A percentile compares a stretch with the other conserved stretches of the same genome.
Conservation (phyloP, 176 grass and related monocot genomes). For the Avena atlantica region DNA sequence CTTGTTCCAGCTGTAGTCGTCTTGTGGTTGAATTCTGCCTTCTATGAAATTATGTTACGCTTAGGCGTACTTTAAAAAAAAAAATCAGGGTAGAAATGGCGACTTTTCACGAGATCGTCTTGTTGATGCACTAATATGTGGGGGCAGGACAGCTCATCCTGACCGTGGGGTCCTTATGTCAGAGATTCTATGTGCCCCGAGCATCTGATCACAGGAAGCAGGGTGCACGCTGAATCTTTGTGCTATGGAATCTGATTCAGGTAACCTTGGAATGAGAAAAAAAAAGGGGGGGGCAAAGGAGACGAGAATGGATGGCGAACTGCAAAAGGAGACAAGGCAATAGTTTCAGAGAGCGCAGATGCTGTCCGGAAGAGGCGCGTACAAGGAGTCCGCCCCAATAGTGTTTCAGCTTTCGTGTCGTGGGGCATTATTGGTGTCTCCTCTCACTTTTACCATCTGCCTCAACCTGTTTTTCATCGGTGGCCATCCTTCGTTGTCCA, state of each 20-base stretch:
- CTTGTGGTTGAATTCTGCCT: too few species aligned
- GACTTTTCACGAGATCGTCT: not conserved
- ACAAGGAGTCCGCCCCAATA: slow-evolving; percentile 17
- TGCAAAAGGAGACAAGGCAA: not conserved
- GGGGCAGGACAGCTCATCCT: too few species aligned
- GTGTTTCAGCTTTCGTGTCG: slow-evolving; percentile 3
- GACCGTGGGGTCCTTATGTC: not conserved
- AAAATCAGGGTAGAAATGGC: not conserved
- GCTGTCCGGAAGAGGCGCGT: slow-evolving; percentile 23
- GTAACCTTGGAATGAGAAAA: not conserved
- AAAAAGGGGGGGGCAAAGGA: not conserved
- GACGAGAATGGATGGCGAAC: not conserved
- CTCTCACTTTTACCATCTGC: not conserved
- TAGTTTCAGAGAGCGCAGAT: not conserved
- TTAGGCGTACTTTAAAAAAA: too few species aligned
- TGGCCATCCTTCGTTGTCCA: not conserved
- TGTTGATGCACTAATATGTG: not conserved
- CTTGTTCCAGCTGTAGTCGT: too few species aligned
- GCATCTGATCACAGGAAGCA: not conserved
- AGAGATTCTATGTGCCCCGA: not conserved
- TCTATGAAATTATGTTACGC: too few species aligned
- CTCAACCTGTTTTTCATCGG: not conserved
- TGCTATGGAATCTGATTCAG: slow-evolving; percentile 31
- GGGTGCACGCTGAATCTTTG: not conserved
- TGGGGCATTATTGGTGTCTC: not conserved